A percentile compares a stretch with the other conserved stretches of the same genome.
These are phyloP conservation scores for Agroathelia rolfsii DNA, from an alignment of 1,284 basidiomycete genomes.

Conservation along the genomic window DNA sequence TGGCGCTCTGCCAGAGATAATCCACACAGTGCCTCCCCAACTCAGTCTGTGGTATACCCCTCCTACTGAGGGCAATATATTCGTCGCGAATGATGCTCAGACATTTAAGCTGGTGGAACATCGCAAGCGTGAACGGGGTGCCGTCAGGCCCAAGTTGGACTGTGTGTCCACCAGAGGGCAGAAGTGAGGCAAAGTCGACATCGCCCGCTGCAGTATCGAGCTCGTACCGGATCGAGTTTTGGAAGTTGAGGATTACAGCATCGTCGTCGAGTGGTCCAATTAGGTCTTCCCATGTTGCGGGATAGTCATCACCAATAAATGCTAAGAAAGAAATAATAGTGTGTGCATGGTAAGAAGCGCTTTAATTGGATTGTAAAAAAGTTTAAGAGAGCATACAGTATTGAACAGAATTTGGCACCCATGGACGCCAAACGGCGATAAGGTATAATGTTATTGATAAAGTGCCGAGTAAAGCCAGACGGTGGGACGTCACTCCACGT, in stretches of 20 bases:
- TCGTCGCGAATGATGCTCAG: conserved; percentile 17
- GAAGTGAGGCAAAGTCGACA: conserved; percentile 20
- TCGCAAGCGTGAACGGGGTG: conserved; percentile 16
- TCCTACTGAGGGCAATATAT: conserved; percentile 8
- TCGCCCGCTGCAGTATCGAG: conserved; percentile 15
- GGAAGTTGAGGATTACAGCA: too few species aligned
- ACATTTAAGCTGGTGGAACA: conserved; percentile 23
- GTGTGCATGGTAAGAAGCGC: too few species aligned
- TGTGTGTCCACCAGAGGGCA: conserved; percentile 20
- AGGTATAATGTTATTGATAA: too few species aligned
- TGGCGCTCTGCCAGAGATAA: conserved; percentile 23
- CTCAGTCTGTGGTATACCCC: conserved; percentile 5
- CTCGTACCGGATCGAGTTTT: too few species aligned
- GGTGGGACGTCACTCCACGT: too few species aligned
- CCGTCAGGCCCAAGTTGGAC: conserved; percentile 11
- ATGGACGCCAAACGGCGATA: too few species aligned
- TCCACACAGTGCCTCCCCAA: conserved; percentile 23
- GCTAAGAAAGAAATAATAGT: too few species aligned
- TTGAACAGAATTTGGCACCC: too few species aligned
- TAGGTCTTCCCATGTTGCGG: conserved; percentile 1
- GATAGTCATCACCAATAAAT: background rate
- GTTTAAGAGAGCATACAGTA: too few species aligned
- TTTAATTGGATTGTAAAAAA: too few species aligned
- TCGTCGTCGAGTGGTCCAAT: conserved; percentile 1
- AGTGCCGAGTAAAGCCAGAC: too few species aligned